Evolutionary conservation across 1,139 yeast species (phyloP).

Genomic region (Geotrichum phurueaensis): DNA sequence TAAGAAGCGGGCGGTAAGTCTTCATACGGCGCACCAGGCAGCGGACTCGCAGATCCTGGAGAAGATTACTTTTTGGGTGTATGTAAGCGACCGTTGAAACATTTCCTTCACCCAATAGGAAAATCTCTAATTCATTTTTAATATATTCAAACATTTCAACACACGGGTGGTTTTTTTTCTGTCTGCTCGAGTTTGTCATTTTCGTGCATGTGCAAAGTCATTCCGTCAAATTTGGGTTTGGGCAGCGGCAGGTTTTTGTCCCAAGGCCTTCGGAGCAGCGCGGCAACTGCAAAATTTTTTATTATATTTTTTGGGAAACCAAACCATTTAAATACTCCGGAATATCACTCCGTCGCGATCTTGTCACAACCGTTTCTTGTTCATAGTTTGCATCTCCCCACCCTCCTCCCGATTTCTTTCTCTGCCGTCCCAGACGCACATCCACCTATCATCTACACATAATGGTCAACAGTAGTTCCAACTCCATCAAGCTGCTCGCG

Average conservation of each 20-base stretch:
- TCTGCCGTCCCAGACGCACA: neutral
- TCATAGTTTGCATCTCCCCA: neutral
- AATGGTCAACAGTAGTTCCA: constrained; percentile 38
- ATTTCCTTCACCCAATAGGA: neutral
- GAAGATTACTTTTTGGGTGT: constrained; percentile 2
- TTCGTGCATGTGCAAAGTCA: neutral
- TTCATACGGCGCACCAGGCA: neutral
- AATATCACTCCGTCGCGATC: neutral
- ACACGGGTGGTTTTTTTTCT: neutral
- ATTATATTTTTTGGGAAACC: neutral
- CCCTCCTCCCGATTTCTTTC: neutral
- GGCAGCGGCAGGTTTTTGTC: neutral
- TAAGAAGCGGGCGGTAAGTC: neutral
- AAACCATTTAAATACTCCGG: neutral
- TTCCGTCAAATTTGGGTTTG: neutral
- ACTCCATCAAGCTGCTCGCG: constrained; percentile 81
- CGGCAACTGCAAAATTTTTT: neutral
- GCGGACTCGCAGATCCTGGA: constrained; percentile 1
- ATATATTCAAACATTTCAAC: neutral
- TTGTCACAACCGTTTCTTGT: neutral
- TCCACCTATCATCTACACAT: neutral
- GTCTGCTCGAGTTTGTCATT: neutral
- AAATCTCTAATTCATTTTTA: neutral
- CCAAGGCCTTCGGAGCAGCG: neutral
- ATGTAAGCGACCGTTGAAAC: neutral